Evolutionary conservation across 2,329 filamentous ascomycete genomes (phyloP), one percentile per base, ranked within the genome.

Genomic region (Claviceps spartinae): DNA sequence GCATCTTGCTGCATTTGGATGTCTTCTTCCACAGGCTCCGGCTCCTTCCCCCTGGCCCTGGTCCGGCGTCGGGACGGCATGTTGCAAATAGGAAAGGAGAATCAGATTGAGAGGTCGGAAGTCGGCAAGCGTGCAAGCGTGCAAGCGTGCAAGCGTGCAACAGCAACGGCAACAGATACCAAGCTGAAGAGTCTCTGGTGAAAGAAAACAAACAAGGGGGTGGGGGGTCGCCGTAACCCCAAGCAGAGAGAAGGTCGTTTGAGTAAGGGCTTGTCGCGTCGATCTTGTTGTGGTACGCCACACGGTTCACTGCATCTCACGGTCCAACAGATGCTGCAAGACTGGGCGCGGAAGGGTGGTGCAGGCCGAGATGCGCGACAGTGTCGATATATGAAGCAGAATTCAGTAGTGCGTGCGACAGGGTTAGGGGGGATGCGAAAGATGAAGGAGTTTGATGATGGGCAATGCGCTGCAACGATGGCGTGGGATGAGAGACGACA

Each of bases 11-110:
- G 52, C 52, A 51, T 47, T 41, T 46, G 52, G 14, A 59, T 58
- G 45, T 61, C 61, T 54, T 64, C 61, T 53, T 63, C 57, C 44
- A 63, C 61, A 11, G 53, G 53, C 54, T 62, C 63, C 50, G 55
- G 54, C 37, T 51, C 59, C 45, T 60, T 59, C 58, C 64, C 63
- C 58, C 63, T 59, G 51, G 59, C 62, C 56, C 64, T 65, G 55
- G 62, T 58, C 58, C 66, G 63, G 59, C 65, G 65, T 60, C 65
- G 65, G 62, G 65, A 65, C 61, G 65, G 60, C 66, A 68, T 68
- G 59, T 54, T 62, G 61, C 57, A 59, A 49, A 44, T 41, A 37
- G 26, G 34, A 24, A 18, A 41, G 18, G 20, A 38, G 13, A 34
- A 37, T 36, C 3, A 57, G 57, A 48, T 52, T 54, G 53, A 44